phyloP scores from a whole-genome alignment of 2,329 filamentous ascomycete species.

The Pseudogymnoascus sp. region DNA sequence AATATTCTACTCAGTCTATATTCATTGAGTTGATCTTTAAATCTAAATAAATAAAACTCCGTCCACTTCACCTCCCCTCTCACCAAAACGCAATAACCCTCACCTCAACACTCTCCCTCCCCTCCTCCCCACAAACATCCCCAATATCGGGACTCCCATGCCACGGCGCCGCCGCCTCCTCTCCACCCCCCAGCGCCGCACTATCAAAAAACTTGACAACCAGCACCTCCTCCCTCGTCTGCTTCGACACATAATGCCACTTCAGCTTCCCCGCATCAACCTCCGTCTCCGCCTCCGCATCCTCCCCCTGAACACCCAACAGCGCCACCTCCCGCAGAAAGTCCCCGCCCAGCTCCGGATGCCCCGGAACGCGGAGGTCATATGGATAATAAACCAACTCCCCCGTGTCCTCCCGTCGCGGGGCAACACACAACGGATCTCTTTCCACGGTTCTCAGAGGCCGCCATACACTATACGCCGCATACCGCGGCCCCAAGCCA shows the following conservation, averaged over 20 bases:
- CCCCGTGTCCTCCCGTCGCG: background rate
- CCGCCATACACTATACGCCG: background rate
- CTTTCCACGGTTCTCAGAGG: background rate
- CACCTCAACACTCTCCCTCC: constrained; percentile 10
- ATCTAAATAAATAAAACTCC: background rate
- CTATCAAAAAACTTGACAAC: constrained; percentile 11
- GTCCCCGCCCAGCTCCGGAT: background rate
- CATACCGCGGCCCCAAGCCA: background rate
- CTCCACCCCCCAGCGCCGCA: background rate
- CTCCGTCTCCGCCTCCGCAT: background rate
- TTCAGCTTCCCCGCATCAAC: background rate
- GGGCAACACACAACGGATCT: background rate
- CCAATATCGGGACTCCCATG: constrained; percentile 8
- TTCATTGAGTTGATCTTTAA: background rate
- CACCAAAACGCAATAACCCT: constrained; percentile 11
- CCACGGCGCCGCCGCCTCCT: background rate
- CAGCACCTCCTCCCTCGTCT: constrained; percentile 5
- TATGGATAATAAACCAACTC: background rate
- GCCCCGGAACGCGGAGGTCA: background rate
- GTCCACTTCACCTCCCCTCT: background rate
- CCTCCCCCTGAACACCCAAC: background rate
- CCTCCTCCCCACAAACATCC: background rate
- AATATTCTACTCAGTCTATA: background rate
- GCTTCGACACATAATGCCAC: constrained; percentile 2
- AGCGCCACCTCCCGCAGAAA: constrained; percentile 6